Evolutionary conservation across 2,329 filamentous ascomycete genomes (phyloP).

Genomic region (Chrysoporthe austroafricana): DNA sequence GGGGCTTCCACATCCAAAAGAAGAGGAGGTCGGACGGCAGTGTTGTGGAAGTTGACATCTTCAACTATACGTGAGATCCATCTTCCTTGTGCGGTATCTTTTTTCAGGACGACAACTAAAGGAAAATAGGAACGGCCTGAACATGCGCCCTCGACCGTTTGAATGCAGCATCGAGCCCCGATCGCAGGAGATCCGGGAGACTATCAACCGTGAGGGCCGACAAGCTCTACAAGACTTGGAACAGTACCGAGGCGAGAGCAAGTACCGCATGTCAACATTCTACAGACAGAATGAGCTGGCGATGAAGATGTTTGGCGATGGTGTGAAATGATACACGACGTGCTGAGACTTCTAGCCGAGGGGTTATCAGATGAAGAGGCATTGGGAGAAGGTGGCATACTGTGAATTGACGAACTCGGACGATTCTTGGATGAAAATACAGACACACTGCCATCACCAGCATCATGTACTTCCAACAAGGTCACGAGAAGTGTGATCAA

Average conservation of each 20-base stretch:
- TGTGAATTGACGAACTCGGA: too few species aligned
- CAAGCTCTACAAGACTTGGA: slow-evolving; percentile 56
- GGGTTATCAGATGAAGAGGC: too few species aligned
- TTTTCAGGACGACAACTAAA: not conserved
- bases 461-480: not conserved
- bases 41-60: slow-evolving; percentile 58
- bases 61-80: slow-evolving; percentile 54
- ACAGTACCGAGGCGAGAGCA: slow-evolving; percentile 58
- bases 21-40: slow-evolving; percentile 44
- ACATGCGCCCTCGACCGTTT: slow-evolving; percentile 61
- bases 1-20: slow-evolving; percentile 57
- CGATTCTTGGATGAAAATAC: not conserved
- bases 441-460: not conserved
- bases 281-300: slow-evolving; percentile 44
- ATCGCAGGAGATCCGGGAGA: slow-evolving; percentile 49
- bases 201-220: slow-evolving; percentile 56
- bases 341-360: not conserved
- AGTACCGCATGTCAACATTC: slow-evolving; percentile 60
- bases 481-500: too few species aligned
- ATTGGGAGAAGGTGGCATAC: not conserved
- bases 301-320: slow-evolving; percentile 38
- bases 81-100: not conserved
- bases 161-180: slow-evolving; percentile 56
- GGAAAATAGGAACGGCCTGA: slow-evolving; percentile 54
- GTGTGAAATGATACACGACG: slow-evolving; percentile 8